Conservation (phyloP, 805 yeast species). For the Kazachstania bromeliacearum region DNA sequence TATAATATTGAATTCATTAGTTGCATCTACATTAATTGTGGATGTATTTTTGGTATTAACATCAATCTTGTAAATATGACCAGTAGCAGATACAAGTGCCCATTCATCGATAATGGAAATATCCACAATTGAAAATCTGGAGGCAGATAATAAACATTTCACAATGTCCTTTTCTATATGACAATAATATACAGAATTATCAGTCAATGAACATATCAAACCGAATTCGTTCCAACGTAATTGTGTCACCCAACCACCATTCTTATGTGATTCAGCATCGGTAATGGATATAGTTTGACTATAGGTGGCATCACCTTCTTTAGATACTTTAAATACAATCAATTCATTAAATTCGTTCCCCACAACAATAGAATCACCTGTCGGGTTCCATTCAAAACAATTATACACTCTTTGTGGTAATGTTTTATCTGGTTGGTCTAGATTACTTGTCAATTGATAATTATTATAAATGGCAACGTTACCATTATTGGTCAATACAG, state of each 20-base stretch:
- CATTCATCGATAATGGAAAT: constrained; percentile 7
- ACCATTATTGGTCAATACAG: constrained; percentile 23
- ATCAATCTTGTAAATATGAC: constrained; percentile 11
- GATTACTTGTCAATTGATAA: constrained; percentile 7
- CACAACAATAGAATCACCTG: constrained; percentile 13
- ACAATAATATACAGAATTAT: constrained; percentile 19
- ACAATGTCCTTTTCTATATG: not conserved
- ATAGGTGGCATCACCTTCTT: not conserved
- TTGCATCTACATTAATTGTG: not conserved
- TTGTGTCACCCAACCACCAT: constrained; percentile 17
- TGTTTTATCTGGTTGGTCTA: constrained; percentile 14
- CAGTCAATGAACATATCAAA: constrained; percentile 12
- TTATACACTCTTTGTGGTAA: constrained; percentile 18
- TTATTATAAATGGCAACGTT: constrained; percentile 19
- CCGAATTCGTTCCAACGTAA: constrained; percentile 10
- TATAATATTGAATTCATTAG: constrained; percentile 15
- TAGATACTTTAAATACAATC: constrained; percentile 7
- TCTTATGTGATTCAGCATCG: not conserved
- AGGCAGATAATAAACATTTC: constrained; percentile 5
- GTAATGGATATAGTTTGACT: not conserved
- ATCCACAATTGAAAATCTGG: constrained; percentile 18
- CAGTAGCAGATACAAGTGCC: constrained; percentile 8
- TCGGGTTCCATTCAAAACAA: constrained; percentile 20
- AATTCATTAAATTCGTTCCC: constrained; percentile 24
- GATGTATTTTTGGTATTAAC: not conserved